These are phyloP conservation scores for Lentinula lateritia DNA, from an alignment of 768 basidiomycete species.

Conservation along the genomic window DNA sequence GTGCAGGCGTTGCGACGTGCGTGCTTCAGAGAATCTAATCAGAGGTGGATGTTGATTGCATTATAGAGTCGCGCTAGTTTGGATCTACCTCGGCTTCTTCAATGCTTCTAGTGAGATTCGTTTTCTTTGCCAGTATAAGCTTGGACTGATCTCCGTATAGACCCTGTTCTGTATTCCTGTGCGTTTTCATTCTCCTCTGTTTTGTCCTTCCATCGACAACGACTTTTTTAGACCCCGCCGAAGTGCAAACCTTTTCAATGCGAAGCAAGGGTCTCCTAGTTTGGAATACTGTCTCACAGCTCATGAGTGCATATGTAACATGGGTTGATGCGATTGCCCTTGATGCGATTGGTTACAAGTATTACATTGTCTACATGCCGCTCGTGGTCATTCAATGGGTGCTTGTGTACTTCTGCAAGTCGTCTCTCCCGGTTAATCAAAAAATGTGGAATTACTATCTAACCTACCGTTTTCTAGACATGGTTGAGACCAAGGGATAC, in stretches of 20 bases:
- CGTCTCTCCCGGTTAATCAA: neutral
- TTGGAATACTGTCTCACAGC: neutral
- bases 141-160: neutral
- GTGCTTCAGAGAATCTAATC: neutral
- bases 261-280: neutral
- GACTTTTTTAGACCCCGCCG: neutral
- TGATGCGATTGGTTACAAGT: neutral
- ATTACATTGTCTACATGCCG: neutral
- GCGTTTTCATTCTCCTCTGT: neutral
- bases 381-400: neutral
- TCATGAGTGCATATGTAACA: neutral
- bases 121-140: neutral
- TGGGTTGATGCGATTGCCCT: neutral
- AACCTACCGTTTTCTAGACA: neutral
- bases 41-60: neutral
- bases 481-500: slow-evolving; percentile 41
- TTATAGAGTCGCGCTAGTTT: neutral
- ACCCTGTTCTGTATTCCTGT: neutral
- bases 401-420: neutral
- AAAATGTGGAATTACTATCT: no score
- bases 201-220: neutral
- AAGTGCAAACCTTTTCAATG: neutral
- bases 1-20: neutral
- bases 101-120: neutral
- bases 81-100: neutral